Conservation (phyloP, 129 eudicot genomes). For the Helichrysum umbraculigerum region DNA sequence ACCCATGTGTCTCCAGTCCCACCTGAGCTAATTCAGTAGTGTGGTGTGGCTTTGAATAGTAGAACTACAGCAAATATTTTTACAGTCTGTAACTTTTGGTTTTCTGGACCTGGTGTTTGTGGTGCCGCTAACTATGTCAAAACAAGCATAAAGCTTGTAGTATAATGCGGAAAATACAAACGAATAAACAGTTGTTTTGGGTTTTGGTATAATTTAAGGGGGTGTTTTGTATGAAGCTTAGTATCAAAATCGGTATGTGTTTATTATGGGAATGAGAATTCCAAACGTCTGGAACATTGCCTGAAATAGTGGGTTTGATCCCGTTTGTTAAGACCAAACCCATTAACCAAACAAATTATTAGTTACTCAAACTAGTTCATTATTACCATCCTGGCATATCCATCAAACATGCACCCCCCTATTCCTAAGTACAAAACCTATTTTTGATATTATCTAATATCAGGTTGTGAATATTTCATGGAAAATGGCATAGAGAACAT, state of each 20-base stretch:
- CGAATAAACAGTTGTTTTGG: background rate
- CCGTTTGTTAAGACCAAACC: background rate
- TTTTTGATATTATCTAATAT: too few relatives aligned
- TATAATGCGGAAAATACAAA: background rate
- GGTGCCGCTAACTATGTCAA: background rate
- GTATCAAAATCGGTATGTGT: background rate
- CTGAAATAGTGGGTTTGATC: background rate
- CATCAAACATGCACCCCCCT: background rate
- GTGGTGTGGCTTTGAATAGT: background rate
- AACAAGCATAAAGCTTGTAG: background rate
- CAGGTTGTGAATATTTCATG: too few relatives aligned
- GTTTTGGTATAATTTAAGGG: background rate
- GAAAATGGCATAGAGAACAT: too few relatives aligned
- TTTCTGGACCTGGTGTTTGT: background rate
- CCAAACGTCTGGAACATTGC: background rate
- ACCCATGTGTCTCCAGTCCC: background rate
- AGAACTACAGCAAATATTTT: background rate
- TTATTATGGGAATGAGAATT: background rate
- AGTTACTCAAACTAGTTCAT: background rate
- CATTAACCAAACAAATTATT: background rate
- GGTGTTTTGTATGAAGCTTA: background rate
- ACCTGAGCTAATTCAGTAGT: background rate
- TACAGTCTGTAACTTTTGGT: background rate
- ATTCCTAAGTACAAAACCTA: too few relatives aligned
- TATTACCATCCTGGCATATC: too few relatives aligned